Percentiles rank a stretch among this genome's conserved stretches.
Evolutionary conservation across 2,329 filamentous ascomycete genomes (phyloP).

Genomic region (Ophiostoma montium): DNA sequence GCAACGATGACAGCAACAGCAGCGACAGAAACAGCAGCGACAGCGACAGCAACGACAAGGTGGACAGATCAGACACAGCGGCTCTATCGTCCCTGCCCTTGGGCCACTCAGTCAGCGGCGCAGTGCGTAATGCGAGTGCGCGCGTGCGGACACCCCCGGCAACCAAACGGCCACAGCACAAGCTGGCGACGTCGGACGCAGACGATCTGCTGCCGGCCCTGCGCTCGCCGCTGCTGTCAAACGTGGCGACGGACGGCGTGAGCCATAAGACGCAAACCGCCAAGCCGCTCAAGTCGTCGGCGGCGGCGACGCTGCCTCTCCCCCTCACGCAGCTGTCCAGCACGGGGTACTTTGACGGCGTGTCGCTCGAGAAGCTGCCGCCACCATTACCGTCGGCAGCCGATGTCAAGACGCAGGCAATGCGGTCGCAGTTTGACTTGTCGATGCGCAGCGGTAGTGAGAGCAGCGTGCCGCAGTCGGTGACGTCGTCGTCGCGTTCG

Average conservation of each 20-base stretch:
- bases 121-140: constrained; percentile 22
- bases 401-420: constrained; percentile 8
- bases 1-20: neutral
- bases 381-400: constrained; percentile 15
- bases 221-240: constrained; percentile 18
- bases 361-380: constrained; percentile 22
- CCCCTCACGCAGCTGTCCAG: constrained; percentile 23
- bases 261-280: constrained; percentile 8
- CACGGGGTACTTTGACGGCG: constrained; percentile 20
- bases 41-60: too few relatives aligned
- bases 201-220: constrained; percentile 20
- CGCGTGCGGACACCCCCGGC: constrained; percentile 19
- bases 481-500: constrained; percentile 10
- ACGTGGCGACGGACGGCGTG: constrained; percentile 14
- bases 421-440: constrained; percentile 13
- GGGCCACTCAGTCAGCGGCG: neutral
- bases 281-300: constrained; percentile 14
- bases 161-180: constrained; percentile 19
- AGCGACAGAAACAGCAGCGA: too few relatives aligned
- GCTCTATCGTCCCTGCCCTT: neutral
- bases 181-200: constrained; percentile 18
- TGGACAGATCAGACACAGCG: neutral
- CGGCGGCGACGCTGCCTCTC: constrained; percentile 15
- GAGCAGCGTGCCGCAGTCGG: constrained; percentile 11
- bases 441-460: constrained; percentile 12